Conservation (phyloP, 306 rosid genomes). For the Pterocarpus santalinus region DNA sequence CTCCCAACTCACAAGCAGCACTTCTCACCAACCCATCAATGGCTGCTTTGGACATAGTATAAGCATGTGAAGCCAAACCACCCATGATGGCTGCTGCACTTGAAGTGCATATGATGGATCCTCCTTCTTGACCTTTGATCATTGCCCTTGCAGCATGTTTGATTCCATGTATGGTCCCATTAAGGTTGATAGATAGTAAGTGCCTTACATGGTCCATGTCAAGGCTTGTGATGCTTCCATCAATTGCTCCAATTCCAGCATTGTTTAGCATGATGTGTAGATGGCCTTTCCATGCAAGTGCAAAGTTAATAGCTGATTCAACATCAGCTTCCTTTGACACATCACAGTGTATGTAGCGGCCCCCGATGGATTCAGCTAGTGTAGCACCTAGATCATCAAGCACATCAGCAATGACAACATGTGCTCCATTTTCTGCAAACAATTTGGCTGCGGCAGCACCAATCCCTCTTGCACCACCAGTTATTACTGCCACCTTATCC, state of each 20-base stretch:
- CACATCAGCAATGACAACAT: slow-evolving; percentile 78
- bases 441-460: slow-evolving; percentile 84
- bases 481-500: slow-evolving; percentile 74
- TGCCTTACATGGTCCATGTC: slow-evolving; percentile 60
- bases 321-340: slow-evolving; percentile 77
- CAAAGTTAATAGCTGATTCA: slow-evolving; percentile 69
- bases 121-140: slow-evolving; percentile 62
- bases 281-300: slow-evolving; percentile 72
- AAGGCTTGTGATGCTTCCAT: slow-evolving; percentile 68
- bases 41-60: slow-evolving; percentile 74
- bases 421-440: slow-evolving; percentile 73
- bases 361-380: slow-evolving; percentile 63
- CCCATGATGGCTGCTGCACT: slow-evolving; percentile 81
- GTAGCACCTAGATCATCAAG: slow-evolving; percentile 69
- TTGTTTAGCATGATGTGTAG: slow-evolving; percentile 86
- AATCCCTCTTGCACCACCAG: slow-evolving; percentile 91
- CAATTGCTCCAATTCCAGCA: slow-evolving; percentile 71
- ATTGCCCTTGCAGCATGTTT: slow-evolving; percentile 81
- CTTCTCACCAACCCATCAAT: slow-evolving; percentile 73
- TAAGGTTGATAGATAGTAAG: slow-evolving; percentile 60
- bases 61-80: slow-evolving; percentile 73
- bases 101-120: slow-evolving; percentile 80
- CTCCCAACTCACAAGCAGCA: slow-evolving; percentile 79
- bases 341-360: slow-evolving; percentile 81
- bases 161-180: slow-evolving; percentile 75